Base-by-base conservation (phyloP, 2,329 filamentous ascomycete species). In the Aquanectria penicillioides region DNA sequence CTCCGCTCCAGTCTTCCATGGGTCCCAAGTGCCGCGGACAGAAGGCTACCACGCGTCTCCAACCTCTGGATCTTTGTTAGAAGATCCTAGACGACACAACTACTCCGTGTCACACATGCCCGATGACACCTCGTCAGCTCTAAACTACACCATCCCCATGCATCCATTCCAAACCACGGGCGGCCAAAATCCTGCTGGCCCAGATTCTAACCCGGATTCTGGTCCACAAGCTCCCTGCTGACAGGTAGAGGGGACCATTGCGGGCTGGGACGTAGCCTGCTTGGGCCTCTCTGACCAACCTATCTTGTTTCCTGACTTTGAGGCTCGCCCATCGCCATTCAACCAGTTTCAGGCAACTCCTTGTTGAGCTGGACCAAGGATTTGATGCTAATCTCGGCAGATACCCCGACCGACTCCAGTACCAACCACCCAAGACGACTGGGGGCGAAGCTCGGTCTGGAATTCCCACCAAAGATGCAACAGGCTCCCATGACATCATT, bases 71-170 rank as follows among this genome's bases (percentile, higher is more conserved):
- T 31, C 70, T 23, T 51, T 73, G 49, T 26, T 72, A 15, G 65
- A 65, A 26, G 68, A 68, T 18, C 64, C 68, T 3, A 63, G 67
- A 9, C 66, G 69, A 26, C 65, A 69, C 15, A 69, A 63, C 31
- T 70, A 67, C 49, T 65, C 64, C 25, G 41, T 71, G 43, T 58
- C 49, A 13, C 57, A 66, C 17, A 61, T 69, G 37, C 38, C 61
- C 7, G 61, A 61, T 26, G 66, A 70, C 33, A 57, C 53, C 25
- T 64, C 65, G 25, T 52, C 68, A n/a, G 47, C 60, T 5, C 52
- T 72, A 48, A 62, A 61, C 26, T 71, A 72, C 50, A 66, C 60
- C 7, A 65, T 71, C 11, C 53, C 69, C 7, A 65, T 73, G 62
- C 65, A 63, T 20, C 48, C 63, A 5, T 72, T 68, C 25, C 61